phyloP scores from a whole-genome alignment of 1,284 basidiomycete genomes.

The Apiotrichum porosum region DNA sequence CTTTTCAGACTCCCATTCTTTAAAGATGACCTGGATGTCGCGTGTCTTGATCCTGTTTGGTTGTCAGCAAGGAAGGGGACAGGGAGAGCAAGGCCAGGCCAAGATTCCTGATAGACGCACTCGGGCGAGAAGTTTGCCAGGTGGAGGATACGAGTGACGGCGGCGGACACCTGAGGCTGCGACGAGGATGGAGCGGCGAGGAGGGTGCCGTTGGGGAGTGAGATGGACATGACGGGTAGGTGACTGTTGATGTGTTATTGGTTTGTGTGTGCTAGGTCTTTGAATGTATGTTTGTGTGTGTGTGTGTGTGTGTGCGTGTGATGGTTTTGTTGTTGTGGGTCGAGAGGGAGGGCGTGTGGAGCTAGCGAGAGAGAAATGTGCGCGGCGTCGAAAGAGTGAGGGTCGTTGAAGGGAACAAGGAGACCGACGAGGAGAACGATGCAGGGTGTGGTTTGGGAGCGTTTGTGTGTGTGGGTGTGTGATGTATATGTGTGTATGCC shows the following conservation, averaged over 20 bases:
- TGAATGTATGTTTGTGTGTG: no score
- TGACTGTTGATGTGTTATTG: background rate
- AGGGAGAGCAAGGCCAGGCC: no score
- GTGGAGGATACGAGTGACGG: slow-evolving; percentile 89
- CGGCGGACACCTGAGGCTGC: slow-evolving; percentile 64
- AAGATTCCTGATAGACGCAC: slow-evolving; percentile 21
- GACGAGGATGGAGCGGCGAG: slow-evolving; percentile 37
- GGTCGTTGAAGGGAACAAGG: background rate
- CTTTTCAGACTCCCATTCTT: slow-evolving; percentile 76
- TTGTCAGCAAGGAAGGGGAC: background rate
- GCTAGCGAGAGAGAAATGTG: background rate
- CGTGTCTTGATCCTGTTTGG: slow-evolving; percentile 73
- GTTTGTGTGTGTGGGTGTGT: no score
- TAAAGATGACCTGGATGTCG: slow-evolving; percentile 87
- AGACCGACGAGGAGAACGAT: background rate
- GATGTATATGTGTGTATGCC: no score
- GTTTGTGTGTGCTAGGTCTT: no score
- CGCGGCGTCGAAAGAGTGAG: background rate
- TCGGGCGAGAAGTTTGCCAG: slow-evolving; percentile 87
- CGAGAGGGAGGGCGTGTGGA: background rate
- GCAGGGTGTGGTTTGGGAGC: no score
- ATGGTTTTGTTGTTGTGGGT: background rate
- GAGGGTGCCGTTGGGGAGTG: slow-evolving; percentile 45
- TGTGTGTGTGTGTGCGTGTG: no score
- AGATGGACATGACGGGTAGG: slow-evolving; percentile 39